A percentile compares a stretch with the other conserved stretches of the same genome.
phyloP scores from a whole-genome alignment of 2,329 filamentous ascomycete species.

The Fusarium sp. region DNA sequence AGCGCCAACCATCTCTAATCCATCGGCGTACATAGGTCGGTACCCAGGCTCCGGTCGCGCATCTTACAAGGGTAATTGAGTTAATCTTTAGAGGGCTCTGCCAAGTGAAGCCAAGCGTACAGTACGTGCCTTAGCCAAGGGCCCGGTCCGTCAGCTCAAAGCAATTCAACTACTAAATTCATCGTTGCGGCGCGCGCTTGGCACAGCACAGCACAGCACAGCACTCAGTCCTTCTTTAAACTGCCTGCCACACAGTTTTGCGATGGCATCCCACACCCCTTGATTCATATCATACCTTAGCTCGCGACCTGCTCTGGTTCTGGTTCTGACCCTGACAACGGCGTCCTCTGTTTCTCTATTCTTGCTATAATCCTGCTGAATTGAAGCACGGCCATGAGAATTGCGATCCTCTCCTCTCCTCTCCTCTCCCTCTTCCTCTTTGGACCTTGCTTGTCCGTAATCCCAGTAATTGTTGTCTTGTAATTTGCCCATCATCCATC shows the following conservation, averaged over 20 bases:
- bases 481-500: background rate
- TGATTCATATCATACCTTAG: background rate
- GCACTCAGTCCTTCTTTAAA: constrained; percentile 24
- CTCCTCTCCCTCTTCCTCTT: background rate
- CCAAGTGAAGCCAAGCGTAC: constrained; percentile 27
- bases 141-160: constrained; percentile 25
- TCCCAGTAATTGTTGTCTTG: background rate
- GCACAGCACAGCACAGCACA: background rate
- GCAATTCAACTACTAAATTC: background rate
- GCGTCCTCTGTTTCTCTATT: constrained; percentile 8
- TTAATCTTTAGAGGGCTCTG: constrained; percentile 21
- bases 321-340: constrained; percentile 15
- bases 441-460: constrained; percentile 31
- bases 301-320: constrained; percentile 30
- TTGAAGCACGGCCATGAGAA: constrained; percentile 33
- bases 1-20: constrained; percentile 1
- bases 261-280: constrained; percentile 39
- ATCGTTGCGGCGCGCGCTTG: constrained; percentile 31
- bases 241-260: constrained; percentile 32
- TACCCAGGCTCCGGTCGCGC: constrained; percentile 27
- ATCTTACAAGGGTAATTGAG: constrained; percentile 25
- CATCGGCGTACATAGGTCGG: background rate
- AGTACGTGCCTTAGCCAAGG: constrained; percentile 20
- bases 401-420: background rate
- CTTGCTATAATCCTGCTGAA: background rate